These are phyloP conservation scores for Phalaenopsis hybrid DNA, from an alignment of 116 monocot genomes.

Conservation along the genomic window DNA sequence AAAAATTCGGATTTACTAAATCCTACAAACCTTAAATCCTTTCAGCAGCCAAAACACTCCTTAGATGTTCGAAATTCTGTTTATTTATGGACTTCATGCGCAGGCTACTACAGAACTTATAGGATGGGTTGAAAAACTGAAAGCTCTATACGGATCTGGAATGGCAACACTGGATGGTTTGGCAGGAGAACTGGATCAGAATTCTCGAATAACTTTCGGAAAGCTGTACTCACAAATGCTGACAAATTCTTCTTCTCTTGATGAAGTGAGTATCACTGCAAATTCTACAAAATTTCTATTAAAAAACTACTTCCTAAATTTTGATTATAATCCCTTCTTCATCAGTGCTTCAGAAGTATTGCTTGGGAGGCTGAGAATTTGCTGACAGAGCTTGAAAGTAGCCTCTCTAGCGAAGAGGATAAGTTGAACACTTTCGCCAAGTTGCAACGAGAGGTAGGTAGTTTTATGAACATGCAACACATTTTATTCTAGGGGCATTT, in stretches of 20 bases:
- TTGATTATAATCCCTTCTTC: background rate
- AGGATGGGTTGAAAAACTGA: constrained; percentile 9
- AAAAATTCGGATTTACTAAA: too few relatives aligned
- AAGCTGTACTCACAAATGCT: constrained; percentile 20
- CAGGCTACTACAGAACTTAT: constrained; percentile 5
- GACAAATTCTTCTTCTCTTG: constrained; percentile 14
- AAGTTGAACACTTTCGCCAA: constrained; percentile 14
- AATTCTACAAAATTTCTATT: background rate
- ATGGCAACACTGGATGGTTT: constrained; percentile 16
- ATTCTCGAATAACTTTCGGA: constrained; percentile 18
- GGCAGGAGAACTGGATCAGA: constrained; percentile 14
- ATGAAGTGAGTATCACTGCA: constrained; percentile 8
- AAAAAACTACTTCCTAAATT: background rate
- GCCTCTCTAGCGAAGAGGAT: constrained; percentile 18
- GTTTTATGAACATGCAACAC: background rate
- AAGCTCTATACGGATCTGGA: constrained; percentile 12
- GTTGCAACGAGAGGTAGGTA: constrained; percentile 18
- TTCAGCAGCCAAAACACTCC: background rate
- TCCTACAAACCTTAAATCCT: too few relatives aligned
- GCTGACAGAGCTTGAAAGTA: constrained; percentile 16
- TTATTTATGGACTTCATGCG: background rate
- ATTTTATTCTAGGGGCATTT: background rate
- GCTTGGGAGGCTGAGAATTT: constrained; percentile 25
- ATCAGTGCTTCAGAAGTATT: constrained; percentile 21
- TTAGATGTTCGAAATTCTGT: background rate